Evolutionary conservation across 1,284 basidiomycete genomes (phyloP).

Genomic region (Irpex rosettiformis): DNA sequence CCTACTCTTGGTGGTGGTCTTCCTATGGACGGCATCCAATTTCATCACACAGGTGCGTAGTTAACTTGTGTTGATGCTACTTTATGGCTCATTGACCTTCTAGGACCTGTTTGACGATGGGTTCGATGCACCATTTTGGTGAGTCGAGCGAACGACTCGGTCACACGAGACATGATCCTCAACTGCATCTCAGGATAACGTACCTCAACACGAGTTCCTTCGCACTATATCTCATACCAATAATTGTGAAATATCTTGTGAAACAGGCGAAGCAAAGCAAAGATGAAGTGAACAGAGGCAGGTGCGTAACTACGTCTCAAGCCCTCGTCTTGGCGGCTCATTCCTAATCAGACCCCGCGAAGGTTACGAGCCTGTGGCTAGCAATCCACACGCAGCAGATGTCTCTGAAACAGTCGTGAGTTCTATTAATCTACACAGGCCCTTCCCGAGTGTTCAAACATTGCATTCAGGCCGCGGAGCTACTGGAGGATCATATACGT

Average conservation of each 20-base stretch:
- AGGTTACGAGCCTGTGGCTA: slow-evolving; percentile 36
- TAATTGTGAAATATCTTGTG: slow-evolving; percentile 37
- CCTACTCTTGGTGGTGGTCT: slow-evolving; percentile 74
- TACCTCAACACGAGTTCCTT: slow-evolving; percentile 90
- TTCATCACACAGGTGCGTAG: slow-evolving; percentile 72
- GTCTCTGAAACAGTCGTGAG: slow-evolving; percentile 3
- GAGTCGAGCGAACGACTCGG: slow-evolving; percentile 25
- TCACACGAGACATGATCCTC: not conserved
- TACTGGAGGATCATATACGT: slow-evolving; percentile 7
- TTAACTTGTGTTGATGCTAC: not conserved
- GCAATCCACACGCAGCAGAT: slow-evolving; percentile 28
- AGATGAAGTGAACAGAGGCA: not conserved
- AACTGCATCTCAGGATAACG: slow-evolving; percentile 55
- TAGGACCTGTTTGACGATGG: slow-evolving; percentile 70
- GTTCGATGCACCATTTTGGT: slow-evolving; percentile 82
- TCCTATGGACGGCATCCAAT: slow-evolving; percentile 82
- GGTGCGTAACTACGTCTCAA: not conserved
- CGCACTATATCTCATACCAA: slow-evolving; percentile 82
- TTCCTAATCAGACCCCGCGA: slow-evolving; percentile 17
- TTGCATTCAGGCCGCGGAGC: slow-evolving; percentile 10
- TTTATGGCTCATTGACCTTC: not conserved
- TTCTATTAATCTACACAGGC: not conserved
- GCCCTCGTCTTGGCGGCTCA: not conserved
- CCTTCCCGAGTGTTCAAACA: not conserved
- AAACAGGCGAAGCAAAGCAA: slow-evolving; percentile 5